Percentiles rank a stretch among this genome's conserved stretches.
phyloP scores from a whole-genome alignment of 2,329 filamentous ascomycete species.

The Cercospora zeae-maydis region DNA sequence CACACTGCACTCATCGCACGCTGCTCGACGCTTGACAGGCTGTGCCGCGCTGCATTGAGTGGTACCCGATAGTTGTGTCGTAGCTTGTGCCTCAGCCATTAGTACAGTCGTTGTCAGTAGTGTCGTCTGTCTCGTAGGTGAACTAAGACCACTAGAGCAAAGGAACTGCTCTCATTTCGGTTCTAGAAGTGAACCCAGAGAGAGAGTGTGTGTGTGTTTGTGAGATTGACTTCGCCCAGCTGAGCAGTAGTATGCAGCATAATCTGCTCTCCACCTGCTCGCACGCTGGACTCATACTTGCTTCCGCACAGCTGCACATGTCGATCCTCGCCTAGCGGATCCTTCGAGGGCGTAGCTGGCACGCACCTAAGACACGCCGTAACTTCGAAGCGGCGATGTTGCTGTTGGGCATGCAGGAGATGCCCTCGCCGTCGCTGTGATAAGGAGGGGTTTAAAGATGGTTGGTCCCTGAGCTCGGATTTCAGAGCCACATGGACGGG shows the following conservation, averaged over 20 bases:
- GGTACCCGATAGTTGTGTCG: neutral
- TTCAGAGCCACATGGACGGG: neutral
- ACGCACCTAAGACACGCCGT: neutral
- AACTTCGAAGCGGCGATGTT: neutral
- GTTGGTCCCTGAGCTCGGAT: neutral
- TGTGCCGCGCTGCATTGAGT: neutral
- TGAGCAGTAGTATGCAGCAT: neutral
- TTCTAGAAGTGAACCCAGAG: neutral
- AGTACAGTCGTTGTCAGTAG: neutral
- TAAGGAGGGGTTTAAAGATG: neutral
- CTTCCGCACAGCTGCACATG: neutral
- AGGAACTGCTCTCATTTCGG: neutral
- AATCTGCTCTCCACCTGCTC: neutral
- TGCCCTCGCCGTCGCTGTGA: neutral
- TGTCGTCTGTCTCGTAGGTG: neutral
- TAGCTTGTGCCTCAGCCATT: constrained; percentile 1
- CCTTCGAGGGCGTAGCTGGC: neutral
- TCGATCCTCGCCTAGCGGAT: constrained; percentile 1
- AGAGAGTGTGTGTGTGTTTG: too few relatives aligned
- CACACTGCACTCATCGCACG: constrained; percentile 45
- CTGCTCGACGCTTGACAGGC: constrained; percentile 34
- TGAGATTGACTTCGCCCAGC: neutral
- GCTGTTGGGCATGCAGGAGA: neutral
- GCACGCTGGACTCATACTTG: neutral
- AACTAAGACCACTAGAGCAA: neutral